A percentile compares a stretch with the other conserved stretches of the same genome.
These are phyloP conservation scores for Reticulascus tulasneorum DNA, from an alignment of 2,329 filamentous ascomycete genomes.

Conservation along the genomic window DNA sequence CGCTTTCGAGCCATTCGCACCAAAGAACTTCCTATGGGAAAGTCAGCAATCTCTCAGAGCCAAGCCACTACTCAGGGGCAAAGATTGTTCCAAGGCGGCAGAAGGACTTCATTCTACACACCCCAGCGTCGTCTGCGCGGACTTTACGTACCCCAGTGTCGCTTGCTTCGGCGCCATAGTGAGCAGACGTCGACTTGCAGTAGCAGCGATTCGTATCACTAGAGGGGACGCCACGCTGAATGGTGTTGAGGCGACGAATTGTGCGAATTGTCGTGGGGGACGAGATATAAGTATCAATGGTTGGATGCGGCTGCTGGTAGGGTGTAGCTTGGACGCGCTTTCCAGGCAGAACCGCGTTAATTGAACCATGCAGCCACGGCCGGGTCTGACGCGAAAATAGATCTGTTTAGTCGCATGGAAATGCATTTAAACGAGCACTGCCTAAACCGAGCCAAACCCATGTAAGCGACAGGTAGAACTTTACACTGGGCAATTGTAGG, in stretches of 20 bases:
- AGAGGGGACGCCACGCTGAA: slow-evolving; percentile 1
- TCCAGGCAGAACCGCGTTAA: slow-evolving; percentile 38
- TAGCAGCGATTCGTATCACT: background rate
- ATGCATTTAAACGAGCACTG: too few relatives aligned
- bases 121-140: slow-evolving; percentile 70
- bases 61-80: background rate
- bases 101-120: slow-evolving; percentile 37
- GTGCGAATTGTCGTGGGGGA: slow-evolving; percentile 5
- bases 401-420: too few relatives aligned
- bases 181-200: slow-evolving; percentile 5
- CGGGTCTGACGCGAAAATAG: background rate
- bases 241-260: slow-evolving; percentile 5
- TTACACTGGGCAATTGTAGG: too few relatives aligned
- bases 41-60: slow-evolving; percentile 4
- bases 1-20: slow-evolving; percentile 55
- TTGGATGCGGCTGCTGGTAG: too few relatives aligned
- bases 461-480: background rate
- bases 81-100: background rate
- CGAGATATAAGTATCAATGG: too few relatives aligned
- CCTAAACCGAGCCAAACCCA: background rate
- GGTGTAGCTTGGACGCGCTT: slow-evolving; percentile 35
- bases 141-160: slow-evolving; percentile 82
- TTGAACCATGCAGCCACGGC: slow-evolving; percentile 19
- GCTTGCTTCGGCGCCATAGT: slow-evolving; percentile 64
- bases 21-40: slow-evolving; percentile 75